Base-by-base conservation (phyloP, 495 filamentous ascomycete genomes). In the Pyrenopolyporus hunteri region DNA sequence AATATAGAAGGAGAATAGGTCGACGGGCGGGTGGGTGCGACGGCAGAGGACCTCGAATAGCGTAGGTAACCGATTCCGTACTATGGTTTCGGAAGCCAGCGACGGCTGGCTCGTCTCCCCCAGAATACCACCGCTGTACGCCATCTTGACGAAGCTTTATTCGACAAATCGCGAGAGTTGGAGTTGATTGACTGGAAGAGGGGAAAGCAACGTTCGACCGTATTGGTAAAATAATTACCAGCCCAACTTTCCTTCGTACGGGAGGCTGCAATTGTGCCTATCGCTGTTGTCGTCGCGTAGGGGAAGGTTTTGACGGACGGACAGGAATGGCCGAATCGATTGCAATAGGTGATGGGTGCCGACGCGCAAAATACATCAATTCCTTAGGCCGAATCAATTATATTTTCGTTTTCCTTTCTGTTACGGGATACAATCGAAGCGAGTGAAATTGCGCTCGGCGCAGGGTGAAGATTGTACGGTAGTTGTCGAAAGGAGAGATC, bases 1-100 rank as follows among this genome's bases (percentile, higher is more conserved):
- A 67, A 99, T 98, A 80, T 98, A 98, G 80, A 98, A 98, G 2
- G 93, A 96, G 78, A 94, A 98, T 8, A 99, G 83, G 72, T 98
- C 95, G 31, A 98, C 93, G 0, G 94, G 94, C 37, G 95, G 87
- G 14, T 93, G 81, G 2, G 94, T 99, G 37, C 90, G 85, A 47
- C 95, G 85, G 66, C 91, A 95, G 31, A 99, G 81, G 31, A 98
- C 94, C 72, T 99, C 94, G 71, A 94, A 96, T 32, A 98, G 86
- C 0, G 90, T 97, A 13, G 94, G 94, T 8, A 99, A 83, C 31
- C 94, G 85, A 70, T 96, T 94, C 47, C 94, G 86, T 49, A 70
- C 71, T 25, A 78, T 56, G 23, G n/a, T 42, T 55, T 85, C 81
- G 22, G 81, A 81, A 42, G 73, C 60, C 19, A 75, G 73, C 19